Evolutionary conservation across 1,139 yeast species (phyloP).

Genomic region (Scheffersomyces illinoinensis): DNA sequence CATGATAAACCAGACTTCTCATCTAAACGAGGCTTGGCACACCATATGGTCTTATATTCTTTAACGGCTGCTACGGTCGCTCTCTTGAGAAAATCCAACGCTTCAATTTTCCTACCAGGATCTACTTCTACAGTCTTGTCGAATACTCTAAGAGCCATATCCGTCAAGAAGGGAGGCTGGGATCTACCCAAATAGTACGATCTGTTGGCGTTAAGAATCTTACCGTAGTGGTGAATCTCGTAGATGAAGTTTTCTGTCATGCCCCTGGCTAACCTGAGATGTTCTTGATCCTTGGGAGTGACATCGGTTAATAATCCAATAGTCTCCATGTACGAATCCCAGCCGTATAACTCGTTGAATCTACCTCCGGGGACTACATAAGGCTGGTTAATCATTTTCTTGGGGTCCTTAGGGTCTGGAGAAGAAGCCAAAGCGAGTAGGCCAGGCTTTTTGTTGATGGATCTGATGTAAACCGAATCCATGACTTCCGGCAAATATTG

Average conservation of each 20-base stretch:
- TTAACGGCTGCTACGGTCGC: conserved; percentile 79
- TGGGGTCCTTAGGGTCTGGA: conserved; percentile 50
- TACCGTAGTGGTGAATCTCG: conserved; percentile 89
- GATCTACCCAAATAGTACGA: conserved; percentile 89
- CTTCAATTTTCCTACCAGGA: conserved; percentile 36
- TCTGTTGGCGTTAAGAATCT: conserved; percentile 91
- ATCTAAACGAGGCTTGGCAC: conserved; percentile 71
- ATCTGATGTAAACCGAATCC: conserved; percentile 71
- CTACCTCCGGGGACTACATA: conserved; percentile 98
- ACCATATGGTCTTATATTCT: conserved; percentile 86
- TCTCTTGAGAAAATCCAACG: conserved; percentile 61
- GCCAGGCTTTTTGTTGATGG: conserved; percentile 84
- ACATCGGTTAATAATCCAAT: conserved; percentile 77
- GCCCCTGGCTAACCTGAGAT: conserved; percentile 67
- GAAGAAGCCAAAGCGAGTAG: conserved; percentile 77
- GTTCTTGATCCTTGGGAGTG: conserved; percentile 45
- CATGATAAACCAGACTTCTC: conserved; percentile 79
- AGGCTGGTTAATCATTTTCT: conserved; percentile 65
- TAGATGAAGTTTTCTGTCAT: conserved; percentile 92
- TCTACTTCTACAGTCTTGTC: conserved; percentile 51
- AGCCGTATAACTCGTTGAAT: conserved; percentile 93
- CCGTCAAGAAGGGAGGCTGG: conserved; percentile 97
- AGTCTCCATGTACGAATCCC: conserved; percentile 97
- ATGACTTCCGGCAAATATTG: conserved; percentile 64
- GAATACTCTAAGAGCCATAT: conserved; percentile 78